Base-by-base conservation (phyloP, 1,139 yeast genomes). In the Groenewaldozyma sp. region DNA sequence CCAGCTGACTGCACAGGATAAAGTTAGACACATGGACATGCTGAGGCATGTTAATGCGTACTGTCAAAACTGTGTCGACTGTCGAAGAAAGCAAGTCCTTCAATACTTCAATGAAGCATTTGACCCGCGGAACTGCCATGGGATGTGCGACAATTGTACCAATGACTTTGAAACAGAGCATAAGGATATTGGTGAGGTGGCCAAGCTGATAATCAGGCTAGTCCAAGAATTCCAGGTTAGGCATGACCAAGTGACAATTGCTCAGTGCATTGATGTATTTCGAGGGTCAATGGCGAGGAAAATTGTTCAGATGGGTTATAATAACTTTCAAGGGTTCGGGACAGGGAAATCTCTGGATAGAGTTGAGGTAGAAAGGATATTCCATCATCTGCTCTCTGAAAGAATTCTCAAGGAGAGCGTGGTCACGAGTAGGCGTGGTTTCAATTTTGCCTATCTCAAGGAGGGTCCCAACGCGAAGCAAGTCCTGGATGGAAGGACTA, bases 41-140 rank as follows among this genome's bases (percentile, higher is more conserved):
- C 65, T 91, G 47, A 71, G 84, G 41, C 88, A 84, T 50, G 96
- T 91, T 22, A 76, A 83, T 45, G 91, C 83, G 54, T 93, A 87
- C 56, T 91, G 98, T 63, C 95, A 88, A 47, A 91, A 91, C 60
- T 71, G 73, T 4, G 78, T 87, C 4, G 97, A 88, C 59, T 91
- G 99, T 58, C 73, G 98, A 45, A 70, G 98, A 45, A 74, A 78
- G 54, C 88, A 87, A 51, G 95, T 91, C 3, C 65, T 91, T 40
- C 91, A 83, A 39, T 91, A 88, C 57, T 91, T 91, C 63, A 83
- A 83, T 57, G 99, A 91, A 55, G 65, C 66, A 5, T 88, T 88
- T 56, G 76, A 82, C 49, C 71, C 83, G 3, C 64, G 62, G 22
- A 64, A 71, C 26, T 91, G 99, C 58, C 60, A 66, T 21, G 74